phyloP scores from a whole-genome alignment of 2,329 filamentous ascomycete genomes.

The Emergomyces africanus region DNA sequence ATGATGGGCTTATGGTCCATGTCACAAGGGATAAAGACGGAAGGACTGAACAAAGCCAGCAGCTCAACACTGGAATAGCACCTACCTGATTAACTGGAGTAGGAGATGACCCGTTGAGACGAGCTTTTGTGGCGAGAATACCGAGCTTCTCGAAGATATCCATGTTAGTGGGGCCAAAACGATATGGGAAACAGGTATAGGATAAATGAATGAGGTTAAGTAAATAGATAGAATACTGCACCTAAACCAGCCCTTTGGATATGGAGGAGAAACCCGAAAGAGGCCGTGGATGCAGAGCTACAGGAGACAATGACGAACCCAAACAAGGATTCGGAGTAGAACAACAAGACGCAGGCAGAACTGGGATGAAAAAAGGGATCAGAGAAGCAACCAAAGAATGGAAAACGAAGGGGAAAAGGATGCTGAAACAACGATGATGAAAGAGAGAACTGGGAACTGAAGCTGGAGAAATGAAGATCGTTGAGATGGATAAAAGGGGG shows the following conservation, averaged over 20 bases:
- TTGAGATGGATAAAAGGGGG: constrained; percentile 39
- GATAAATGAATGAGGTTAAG: background rate
- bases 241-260: constrained; percentile 1
- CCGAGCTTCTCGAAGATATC: constrained; percentile 7
- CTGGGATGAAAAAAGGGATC: constrained; percentile 31
- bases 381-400: constrained; percentile 48
- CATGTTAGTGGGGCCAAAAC: constrained; percentile 6
- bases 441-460: background rate
- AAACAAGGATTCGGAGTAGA: constrained; percentile 19
- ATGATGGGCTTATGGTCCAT: background rate
- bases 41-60: background rate
- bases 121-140: constrained; percentile 3
- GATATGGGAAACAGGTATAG: background rate
- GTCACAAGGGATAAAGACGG: background rate
- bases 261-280: constrained; percentile 4
- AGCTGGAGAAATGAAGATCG: constrained; percentile 9
- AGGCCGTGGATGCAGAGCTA: constrained; percentile 3
- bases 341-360: background rate
- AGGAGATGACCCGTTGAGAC: background rate
- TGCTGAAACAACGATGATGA: constrained; percentile 39
- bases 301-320: constrained; percentile 9
- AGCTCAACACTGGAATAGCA: background rate
- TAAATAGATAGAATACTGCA: background rate
- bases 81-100: background rate
- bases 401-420: constrained; percentile 48